A percentile compares a stretch with the other conserved stretches of the same genome.
Conservation (phyloP, 2,329 filamentous ascomycete genomes). For the Colletotrichum eleusines region DNA sequence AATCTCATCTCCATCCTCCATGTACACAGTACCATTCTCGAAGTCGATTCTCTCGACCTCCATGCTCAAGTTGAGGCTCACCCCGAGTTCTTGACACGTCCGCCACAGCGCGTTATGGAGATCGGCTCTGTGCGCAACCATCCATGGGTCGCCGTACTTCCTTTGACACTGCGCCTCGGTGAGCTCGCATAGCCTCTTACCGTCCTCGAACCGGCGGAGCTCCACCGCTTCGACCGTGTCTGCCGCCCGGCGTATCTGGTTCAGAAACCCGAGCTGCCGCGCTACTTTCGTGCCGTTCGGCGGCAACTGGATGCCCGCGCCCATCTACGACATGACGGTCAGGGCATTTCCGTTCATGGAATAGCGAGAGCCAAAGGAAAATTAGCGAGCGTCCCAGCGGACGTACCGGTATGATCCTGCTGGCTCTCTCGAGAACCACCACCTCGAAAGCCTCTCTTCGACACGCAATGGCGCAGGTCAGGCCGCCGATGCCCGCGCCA, state of each 20-base stretch:
- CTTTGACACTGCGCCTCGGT: neutral
- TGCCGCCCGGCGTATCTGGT: neutral
- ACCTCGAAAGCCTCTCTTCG: constrained; percentile 29
- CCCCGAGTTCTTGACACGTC: constrained; percentile 14
- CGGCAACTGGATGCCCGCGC: constrained; percentile 34
- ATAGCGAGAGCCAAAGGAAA: too few relatives aligned
- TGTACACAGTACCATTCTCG: constrained; percentile 4
- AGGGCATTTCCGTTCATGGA: neutral
- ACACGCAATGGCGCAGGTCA: constrained; percentile 39
- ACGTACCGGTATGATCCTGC: constrained; percentile 25
- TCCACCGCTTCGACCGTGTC: constrained; percentile 16
- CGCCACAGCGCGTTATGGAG: constrained; percentile 26
- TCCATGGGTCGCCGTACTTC: constrained; percentile 27
- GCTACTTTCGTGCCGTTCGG: constrained; percentile 31
- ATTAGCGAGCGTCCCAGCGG: too few relatives aligned
- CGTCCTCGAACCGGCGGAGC: constrained; percentile 24
- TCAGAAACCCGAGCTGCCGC: constrained; percentile 30
- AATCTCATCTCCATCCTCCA: constrained; percentile 35
- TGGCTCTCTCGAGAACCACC: constrained; percentile 39
- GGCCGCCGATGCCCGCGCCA: constrained; percentile 35
- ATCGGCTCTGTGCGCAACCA: constrained; percentile 31
- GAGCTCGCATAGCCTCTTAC: constrained; percentile 7
- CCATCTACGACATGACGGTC: constrained; percentile 15
- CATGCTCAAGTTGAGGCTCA: constrained; percentile 25
- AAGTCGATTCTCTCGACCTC: constrained; percentile 33